Evolutionary conservation across 2,329 filamentous ascomycete genomes (phyloP).

Genomic region (Rutstroemia sp.): DNA sequence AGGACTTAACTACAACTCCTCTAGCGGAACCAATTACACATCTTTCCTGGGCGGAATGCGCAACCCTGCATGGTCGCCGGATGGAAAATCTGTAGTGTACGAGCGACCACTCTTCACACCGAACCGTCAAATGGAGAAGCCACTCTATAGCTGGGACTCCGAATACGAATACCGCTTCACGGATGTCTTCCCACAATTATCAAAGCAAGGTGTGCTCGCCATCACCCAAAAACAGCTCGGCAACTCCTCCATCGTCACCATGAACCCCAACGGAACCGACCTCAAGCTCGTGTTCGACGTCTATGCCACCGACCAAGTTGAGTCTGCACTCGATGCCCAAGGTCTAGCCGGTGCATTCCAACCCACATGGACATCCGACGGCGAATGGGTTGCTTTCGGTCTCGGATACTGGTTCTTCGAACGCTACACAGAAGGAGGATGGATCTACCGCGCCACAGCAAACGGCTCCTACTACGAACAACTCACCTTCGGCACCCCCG

Average conservation of each 20-base stretch:
- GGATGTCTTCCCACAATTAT: constrained; percentile 34
- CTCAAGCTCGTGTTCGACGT: constrained; percentile 26
- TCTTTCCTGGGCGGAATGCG: constrained; percentile 12
- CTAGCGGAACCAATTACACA: background rate
- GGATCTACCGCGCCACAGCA: constrained; percentile 13
- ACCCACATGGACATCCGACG: constrained; percentile 33
- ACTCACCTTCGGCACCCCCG: constrained; percentile 29
- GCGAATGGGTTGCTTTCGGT: constrained; percentile 33
- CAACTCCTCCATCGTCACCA: constrained; percentile 32
- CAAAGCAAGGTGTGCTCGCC: constrained; percentile 24
- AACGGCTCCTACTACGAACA: constrained; percentile 21
- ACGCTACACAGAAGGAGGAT: constrained; percentile 22
- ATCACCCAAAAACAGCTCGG: constrained; percentile 36
- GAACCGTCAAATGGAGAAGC: constrained; percentile 30
- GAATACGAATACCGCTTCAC: constrained; percentile 38
- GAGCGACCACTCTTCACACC: constrained; percentile 24
- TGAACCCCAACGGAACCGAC: constrained; percentile 15
- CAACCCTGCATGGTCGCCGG: constrained; percentile 18
- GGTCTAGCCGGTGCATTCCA: constrained; percentile 35
- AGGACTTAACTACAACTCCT: constrained; percentile 18
- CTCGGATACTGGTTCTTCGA: constrained; percentile 35
- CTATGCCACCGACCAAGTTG: background rate
- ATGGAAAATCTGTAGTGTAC: constrained; percentile 18
- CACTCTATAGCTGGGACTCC: constrained; percentile 33
- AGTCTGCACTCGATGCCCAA: constrained; percentile 9